phyloP scores from a whole-genome alignment of 129 eudicot species.

The Rutidosis leptorrhynchoides region DNA sequence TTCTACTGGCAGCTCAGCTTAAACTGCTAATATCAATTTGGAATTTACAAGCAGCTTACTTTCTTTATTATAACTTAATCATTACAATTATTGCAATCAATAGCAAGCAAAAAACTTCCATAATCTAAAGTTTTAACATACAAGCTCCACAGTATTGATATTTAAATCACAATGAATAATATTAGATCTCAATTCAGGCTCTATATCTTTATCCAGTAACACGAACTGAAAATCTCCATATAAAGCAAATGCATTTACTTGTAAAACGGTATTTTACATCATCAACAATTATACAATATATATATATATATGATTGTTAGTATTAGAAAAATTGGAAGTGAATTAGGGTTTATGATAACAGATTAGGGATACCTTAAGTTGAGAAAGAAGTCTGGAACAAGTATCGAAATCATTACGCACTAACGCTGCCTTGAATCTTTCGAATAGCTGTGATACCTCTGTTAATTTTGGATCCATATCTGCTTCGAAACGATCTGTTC shows the following conservation, averaged over 20 bases:
- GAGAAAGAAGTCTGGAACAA: conserved; percentile 57
- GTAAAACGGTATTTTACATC: neutral
- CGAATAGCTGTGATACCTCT: conserved; percentile 58
- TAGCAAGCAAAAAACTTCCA: neutral
- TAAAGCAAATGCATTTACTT: conserved; percentile 1
- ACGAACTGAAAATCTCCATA: neutral
- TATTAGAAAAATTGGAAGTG: too few relatives aligned
- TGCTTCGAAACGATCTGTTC: neutral
- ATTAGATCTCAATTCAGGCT: conserved; percentile 20
- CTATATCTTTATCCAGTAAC: conserved; percentile 3
- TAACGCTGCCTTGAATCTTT: conserved; percentile 79
- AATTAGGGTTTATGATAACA: neutral
- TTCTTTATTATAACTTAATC: neutral
- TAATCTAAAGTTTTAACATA: neutral
- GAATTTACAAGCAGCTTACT: neutral
- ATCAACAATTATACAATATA: neutral
- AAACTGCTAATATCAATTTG: neutral
- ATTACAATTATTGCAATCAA: neutral
- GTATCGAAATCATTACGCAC: conserved; percentile 67
- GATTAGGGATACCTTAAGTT: conserved; percentile 65
- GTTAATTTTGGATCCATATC: conserved; percentile 76
- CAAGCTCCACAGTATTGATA: neutral
- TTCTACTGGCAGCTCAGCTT: neutral
- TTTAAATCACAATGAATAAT: neutral
- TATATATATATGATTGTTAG: neutral